phyloP scores from a whole-genome alignment of 164 flowering plant genomes.

The Tetrastigma voinierianum region DNA sequence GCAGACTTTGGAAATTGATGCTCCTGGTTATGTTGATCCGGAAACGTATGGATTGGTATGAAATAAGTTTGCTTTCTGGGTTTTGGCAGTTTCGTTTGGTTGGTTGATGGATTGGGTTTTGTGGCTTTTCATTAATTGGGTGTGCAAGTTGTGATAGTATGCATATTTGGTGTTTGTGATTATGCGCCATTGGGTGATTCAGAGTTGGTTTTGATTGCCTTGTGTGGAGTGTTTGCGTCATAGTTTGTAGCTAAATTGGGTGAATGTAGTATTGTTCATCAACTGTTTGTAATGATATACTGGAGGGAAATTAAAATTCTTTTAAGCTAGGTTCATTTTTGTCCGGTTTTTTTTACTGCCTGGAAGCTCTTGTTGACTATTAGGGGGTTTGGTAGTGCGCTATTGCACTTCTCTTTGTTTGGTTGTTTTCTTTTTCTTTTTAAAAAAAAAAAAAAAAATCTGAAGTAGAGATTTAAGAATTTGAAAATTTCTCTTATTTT shows the following conservation, averaged over 20 bases:
- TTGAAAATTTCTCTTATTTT: too few species aligned
- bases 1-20: conserved; percentile 69
- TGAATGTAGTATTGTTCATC: neutral
- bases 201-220: neutral
- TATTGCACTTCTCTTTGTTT: too few species aligned
- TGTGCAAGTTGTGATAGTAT: too few species aligned
- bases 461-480: too few species aligned
- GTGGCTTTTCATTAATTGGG: neutral
- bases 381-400: too few species aligned
- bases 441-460: too few species aligned
- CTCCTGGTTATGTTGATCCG: conserved; percentile 83
- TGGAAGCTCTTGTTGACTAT: too few species aligned
- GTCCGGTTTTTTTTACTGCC: too few species aligned
- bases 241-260: neutral
- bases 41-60: conserved; percentile 75
- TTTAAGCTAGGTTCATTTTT: too few species aligned
- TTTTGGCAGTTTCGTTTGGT: neutral
- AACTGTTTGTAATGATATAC: neutral
- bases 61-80: neutral
- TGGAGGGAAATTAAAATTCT: neutral
- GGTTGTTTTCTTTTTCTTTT: too few species aligned
- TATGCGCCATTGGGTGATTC: neutral
- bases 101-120: conserved; percentile 4
- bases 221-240: neutral
- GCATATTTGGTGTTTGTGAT: too few species aligned